A percentile compares a stretch with the other conserved stretches of the same genome.
Evolutionary conservation across 768 basidiomycete genomes (phyloP).

Genomic region (Hemileccinum rubropunctum): DNA sequence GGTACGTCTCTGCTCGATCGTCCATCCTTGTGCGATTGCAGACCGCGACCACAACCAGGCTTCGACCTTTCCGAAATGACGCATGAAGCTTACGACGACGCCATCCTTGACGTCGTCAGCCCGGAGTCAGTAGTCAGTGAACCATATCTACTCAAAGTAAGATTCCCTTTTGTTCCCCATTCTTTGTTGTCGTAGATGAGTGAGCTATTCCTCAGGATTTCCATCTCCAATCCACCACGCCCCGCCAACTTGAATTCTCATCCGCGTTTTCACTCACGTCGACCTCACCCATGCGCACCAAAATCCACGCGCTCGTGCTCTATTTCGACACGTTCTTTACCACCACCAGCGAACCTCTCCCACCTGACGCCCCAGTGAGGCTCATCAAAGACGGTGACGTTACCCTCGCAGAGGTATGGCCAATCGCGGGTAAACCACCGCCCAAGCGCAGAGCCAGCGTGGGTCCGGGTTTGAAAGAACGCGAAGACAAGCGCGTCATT

Average conservation of each 20-base stretch:
- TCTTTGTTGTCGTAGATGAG: too few species aligned
- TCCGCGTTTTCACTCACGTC: slow-evolving; percentile 73
- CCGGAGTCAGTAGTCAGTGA: slow-evolving; percentile 63
- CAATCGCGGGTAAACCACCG: slow-evolving; percentile 63
- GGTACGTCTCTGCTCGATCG: slow-evolving; percentile 44
- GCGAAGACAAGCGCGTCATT: slow-evolving; percentile 39
- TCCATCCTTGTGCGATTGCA: neutral
- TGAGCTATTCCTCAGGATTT: slow-evolving; percentile 57
- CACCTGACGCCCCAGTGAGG: slow-evolving; percentile 51
- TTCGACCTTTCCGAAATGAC: slow-evolving; percentile 89
- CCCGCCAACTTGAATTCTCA: slow-evolving; percentile 76
- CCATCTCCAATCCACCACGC: slow-evolving; percentile 57
- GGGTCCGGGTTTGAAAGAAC: slow-evolving; percentile 42
- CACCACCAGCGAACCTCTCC: slow-evolving; percentile 48
- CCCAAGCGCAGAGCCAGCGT: slow-evolving; percentile 58
- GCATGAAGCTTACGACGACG: slow-evolving; percentile 70
- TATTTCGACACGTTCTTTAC: slow-evolving; percentile 97
- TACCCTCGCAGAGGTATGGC: slow-evolving; percentile 76
- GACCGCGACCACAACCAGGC: slow-evolving; percentile 43
- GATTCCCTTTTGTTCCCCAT: slow-evolving; percentile 5
- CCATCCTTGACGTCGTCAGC: slow-evolving; percentile 77
- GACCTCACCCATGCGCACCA: slow-evolving; percentile 55
- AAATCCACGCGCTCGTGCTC: slow-evolving; percentile 76
- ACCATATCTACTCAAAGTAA: slow-evolving; percentile 66
- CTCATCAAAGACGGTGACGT: slow-evolving; percentile 58